Percentiles rank a stretch among this genome's conserved stretches.
phyloP scores from a whole-genome alignment of 768 basidiomycete genomes.

The Udeniomyces megalosporus region DNA sequence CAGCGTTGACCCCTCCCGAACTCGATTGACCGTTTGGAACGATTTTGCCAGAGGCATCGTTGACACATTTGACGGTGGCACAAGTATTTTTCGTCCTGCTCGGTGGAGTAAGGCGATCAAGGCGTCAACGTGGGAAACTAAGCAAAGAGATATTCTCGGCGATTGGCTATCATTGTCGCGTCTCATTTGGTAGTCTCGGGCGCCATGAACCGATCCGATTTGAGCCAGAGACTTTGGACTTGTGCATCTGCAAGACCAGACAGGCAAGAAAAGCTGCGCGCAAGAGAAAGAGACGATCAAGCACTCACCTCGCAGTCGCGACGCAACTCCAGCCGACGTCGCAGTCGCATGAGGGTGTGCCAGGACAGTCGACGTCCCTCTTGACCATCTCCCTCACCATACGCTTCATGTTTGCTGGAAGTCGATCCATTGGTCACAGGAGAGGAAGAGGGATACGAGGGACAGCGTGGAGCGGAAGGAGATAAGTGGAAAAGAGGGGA shows the following conservation, averaged over 20 bases:
- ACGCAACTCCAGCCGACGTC: slow-evolving; percentile 1
- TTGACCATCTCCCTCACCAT: not conserved
- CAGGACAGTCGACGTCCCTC: slow-evolving; percentile 11
- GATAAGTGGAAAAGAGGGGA: not conserved
- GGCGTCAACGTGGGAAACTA: not conserved
- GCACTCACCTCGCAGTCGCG: slow-evolving; percentile 8
- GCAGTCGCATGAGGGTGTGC: slow-evolving; percentile 9
- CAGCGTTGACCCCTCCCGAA: not conserved
- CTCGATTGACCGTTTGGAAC: not conserved
- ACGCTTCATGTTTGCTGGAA: not conserved
- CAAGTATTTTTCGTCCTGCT: slow-evolving; percentile 15
- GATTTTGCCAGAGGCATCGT: not conserved
- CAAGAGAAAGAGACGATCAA: no score
- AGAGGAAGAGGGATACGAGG: no score
- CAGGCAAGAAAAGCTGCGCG: not conserved
- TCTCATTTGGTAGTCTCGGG: no score
- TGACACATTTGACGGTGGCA: slow-evolving; percentile 10
- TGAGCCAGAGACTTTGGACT: no score
- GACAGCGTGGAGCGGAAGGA: no score
- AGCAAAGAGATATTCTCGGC: not conserved
- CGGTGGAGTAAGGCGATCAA: no score
- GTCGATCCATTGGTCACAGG: not conserved
- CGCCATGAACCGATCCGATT: no score
- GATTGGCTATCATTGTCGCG: no score
- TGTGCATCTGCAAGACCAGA: no score